phyloP scores from a whole-genome alignment of 2,329 filamentous ascomycete genomes.

The Aspergillus oerlinghausenensis region DNA sequence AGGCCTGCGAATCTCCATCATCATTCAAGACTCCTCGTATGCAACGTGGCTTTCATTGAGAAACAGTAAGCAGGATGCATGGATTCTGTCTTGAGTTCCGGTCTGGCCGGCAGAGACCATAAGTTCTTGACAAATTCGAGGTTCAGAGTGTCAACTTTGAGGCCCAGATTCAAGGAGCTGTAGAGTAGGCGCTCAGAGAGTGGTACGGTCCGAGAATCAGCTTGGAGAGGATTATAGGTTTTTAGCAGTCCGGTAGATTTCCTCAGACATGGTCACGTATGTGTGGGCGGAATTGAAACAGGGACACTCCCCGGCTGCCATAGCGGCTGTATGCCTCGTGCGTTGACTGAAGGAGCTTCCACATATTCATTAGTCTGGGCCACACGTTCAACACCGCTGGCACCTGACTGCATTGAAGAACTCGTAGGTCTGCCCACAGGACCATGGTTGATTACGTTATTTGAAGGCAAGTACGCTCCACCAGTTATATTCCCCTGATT shows the following conservation, averaged over 20 bases:
- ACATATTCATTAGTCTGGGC: conserved; percentile 21
- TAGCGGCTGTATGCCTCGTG: conserved; percentile 24
- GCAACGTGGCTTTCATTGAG: not conserved
- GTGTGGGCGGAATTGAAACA: conserved; percentile 24
- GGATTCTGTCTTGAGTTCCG: too few species aligned
- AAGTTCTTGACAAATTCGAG: not conserved
- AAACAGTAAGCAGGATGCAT: not conserved
- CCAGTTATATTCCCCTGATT: conserved; percentile 35
- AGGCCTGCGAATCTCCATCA: not conserved
- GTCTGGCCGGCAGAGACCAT: not conserved
- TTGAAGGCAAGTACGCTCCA: conserved; percentile 24
- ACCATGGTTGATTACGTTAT: conserved; percentile 16
- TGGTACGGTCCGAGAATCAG: not conserved
- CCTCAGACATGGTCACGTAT: conserved; percentile 10
- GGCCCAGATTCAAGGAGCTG: not conserved
- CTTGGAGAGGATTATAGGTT: not conserved
- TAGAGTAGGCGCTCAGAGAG: not conserved
- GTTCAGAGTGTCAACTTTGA: not conserved
- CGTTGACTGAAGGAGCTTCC: conserved; percentile 17
- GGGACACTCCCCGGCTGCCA: conserved; percentile 25
- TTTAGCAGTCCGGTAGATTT: not conserved
- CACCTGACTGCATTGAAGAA: conserved; percentile 15
- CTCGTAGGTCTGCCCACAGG: conserved; percentile 15
- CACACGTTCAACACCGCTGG: conserved; percentile 11
- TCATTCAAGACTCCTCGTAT: not conserved